A percentile compares a stretch with the other conserved stretches of the same genome.
Evolutionary conservation across 1,284 basidiomycete species (phyloP).

Genomic region (Boletus semigastroideus): DNA sequence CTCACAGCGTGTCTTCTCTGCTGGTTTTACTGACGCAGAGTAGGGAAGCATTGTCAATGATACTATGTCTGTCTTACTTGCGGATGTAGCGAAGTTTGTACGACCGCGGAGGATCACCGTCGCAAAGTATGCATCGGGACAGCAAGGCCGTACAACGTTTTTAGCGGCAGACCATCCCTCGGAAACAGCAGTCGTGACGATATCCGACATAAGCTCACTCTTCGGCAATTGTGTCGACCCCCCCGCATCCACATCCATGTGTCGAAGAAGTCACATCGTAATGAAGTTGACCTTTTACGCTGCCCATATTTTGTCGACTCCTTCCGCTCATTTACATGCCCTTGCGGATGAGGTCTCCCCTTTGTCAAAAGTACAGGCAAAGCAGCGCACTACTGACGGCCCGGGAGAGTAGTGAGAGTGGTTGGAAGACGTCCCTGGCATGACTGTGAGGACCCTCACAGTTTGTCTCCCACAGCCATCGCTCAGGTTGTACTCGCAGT

Average conservation of each 20-base stretch:
- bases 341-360: slow-evolving; percentile 43
- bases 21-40: slow-evolving; percentile 9
- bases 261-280: slow-evolving; percentile 9
- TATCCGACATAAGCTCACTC: slow-evolving; percentile 29
- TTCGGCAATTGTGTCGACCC: slow-evolving; percentile 13
- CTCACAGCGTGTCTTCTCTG: slow-evolving; percentile 6
- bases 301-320: slow-evolving; percentile 38
- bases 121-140: slow-evolving; percentile 9
- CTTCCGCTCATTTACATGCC: slow-evolving; percentile 34
- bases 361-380: slow-evolving; percentile 22
- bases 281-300: slow-evolving; percentile 41
- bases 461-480: slow-evolving; percentile 23
- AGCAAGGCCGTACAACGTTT: background rate
- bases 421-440: background rate
- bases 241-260: background rate
- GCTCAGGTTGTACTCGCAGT: background rate
- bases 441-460: slow-evolving; percentile 31
- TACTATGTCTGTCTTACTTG: slow-evolving; percentile 51
- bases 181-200: slow-evolving; percentile 17
- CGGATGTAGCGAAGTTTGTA: slow-evolving; percentile 51
- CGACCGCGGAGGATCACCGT: slow-evolving; percentile 44
- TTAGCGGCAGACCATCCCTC: slow-evolving; percentile 20
- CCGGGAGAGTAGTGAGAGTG: background rate
- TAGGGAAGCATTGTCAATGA: slow-evolving; percentile 48
- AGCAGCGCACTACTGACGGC: slow-evolving; percentile 1